Evolutionary conservation across 129 eudicot genomes (phyloP), one percentile per base, ranked within the genome.

Genomic region (sunflower (Helianthus annuus)): DNA sequence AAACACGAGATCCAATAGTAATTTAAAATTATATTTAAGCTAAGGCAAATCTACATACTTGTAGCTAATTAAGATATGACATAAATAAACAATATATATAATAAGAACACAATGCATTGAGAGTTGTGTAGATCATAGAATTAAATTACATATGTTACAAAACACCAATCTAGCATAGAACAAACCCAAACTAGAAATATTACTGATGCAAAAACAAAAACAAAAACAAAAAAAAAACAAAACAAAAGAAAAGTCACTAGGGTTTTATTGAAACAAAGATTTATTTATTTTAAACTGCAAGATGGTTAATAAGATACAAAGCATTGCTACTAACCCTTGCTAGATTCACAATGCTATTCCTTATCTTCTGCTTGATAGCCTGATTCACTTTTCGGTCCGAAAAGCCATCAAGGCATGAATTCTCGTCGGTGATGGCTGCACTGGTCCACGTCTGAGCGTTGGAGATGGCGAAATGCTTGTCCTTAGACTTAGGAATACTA

Each of bases 381-480:
- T 82, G 34, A 53, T 48, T 81, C n/a, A 87, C 79, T 29, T 77
- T 82, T 62, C 85, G n/a, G 0, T 66, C 92, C 8, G 83, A 44
- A 48, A 87, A 72, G 24, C 83, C 98, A 14, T 93, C 98, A 40
- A 82, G 72, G 66, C 98, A 93, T 42, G 98, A 82, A 55, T 83
- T 73, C 74, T 87, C 88, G 39, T 93, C 86, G 1, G 96, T 87
- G n/a, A 93, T 85, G 14, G 90, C 96, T 0, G 98, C 90, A 49
- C 98, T 93, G 4, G 87, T 89, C 83, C 87, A 85, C 5, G 96
- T 92, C 80, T 87, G 87, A 0, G 91, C 94, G 55, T 90, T 93
- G 0, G 85, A 78, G 66, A 89, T 74, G 63, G 72, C 79, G 44
- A 89, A 89, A 7, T 64, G 66, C 67, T 70, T 70, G 49, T 81